These are phyloP conservation scores for Nitzschia putrida DNA, from an alignment of 108 stramenopile genomes.

Conservation along the genomic window DNA sequence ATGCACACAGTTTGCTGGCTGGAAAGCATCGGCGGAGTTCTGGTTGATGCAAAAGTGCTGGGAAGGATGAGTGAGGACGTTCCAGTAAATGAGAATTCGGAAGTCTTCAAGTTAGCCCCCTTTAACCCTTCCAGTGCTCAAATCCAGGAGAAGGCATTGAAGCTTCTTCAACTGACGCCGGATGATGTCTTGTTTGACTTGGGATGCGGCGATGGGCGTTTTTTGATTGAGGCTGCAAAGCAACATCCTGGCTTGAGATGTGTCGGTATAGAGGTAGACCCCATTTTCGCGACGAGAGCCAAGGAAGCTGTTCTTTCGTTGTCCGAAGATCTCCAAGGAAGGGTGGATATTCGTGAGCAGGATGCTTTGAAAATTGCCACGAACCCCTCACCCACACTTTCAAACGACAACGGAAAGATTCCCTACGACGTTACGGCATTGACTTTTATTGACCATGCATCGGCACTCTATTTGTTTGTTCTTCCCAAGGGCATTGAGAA, in stretches of 20 bases:
- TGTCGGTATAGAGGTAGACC: constrained; percentile 80
- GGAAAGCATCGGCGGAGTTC: too few relatives aligned
- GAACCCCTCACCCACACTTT: not conserved
- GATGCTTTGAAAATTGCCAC: constrained; percentile 46
- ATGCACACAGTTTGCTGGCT: not conserved
- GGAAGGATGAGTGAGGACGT: not conserved
- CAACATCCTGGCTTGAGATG: constrained; percentile 43
- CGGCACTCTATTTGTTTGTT: constrained; percentile 82
- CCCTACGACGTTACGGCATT: constrained; percentile 15
- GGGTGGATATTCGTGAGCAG: constrained; percentile 58
- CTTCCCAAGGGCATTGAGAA: constrained; percentile 75
- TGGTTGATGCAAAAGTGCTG: too few relatives aligned
- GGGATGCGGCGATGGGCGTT: constrained; percentile 85
- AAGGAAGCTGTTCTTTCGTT: constrained; percentile 21
- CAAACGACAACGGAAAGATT: not conserved
- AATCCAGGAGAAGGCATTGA: constrained; percentile 51
- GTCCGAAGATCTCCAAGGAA: constrained; percentile 16
- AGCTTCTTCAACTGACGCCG: constrained; percentile 38
- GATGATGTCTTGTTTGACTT: constrained; percentile 82
- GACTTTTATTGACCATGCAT: constrained; percentile 66
- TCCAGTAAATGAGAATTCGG: not conserved
- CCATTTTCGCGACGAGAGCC: constrained; percentile 48
- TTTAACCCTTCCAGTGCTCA: constrained; percentile 71
- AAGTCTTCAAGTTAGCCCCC: constrained; percentile 55
- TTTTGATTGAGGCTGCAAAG: constrained; percentile 62